Evolutionary conservation across 2,329 filamentous ascomycete genomes (phyloP), one percentile per base, ranked within the genome.

Genomic region (Colletotrichum karsti): DNA sequence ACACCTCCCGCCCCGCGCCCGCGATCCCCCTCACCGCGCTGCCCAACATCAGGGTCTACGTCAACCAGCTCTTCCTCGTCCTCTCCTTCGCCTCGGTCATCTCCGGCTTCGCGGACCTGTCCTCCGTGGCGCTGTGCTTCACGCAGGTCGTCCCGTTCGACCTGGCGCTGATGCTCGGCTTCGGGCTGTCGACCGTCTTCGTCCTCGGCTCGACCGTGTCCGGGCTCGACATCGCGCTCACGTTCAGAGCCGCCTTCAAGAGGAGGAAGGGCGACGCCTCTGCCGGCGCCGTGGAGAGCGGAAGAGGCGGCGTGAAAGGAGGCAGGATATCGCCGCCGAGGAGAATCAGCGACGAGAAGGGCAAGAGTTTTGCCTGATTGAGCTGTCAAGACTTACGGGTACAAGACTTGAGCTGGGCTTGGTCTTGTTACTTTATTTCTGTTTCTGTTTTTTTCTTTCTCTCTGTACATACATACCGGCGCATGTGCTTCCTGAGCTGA

Each of bases 51-150:
- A 64, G 74, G 8, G 66, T 64, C 30, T 39, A 69, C 7, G 33
- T 71, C n/a, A 77, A 77, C 55, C 74, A 75, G 54, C 22, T 76
- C 12, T 72, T 79, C 28, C 67, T 77, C 2, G 28, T 68, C 10
- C 67, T 78, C 4, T 57, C 72, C 3, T 24, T 74, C 4, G 57
- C 69, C 1, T 73, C 76, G 1, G 65, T 70, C 13, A 56, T 75
- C 6, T 73, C 71, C 0, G 77, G 77, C 5, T 78, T 79, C 41
- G 60, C 71, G 2, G 76, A 77, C 35, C 63, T 79, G 3, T 74
- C 71, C 50, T 66, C 66, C 8, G 70, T 77, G 12, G 62, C 72
- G 1, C 68, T 79, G 20, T 76, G 77, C 58, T 50, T 76, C 28
- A 75, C 74, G 6, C 72, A 73, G 13, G 50, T 74, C 15, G 50